A percentile compares a stretch with the other conserved stretches of the same genome.
Evolutionary conservation across 2,329 filamentous ascomycete species (phyloP).

Genomic region (Diaporthe batatas): DNA sequence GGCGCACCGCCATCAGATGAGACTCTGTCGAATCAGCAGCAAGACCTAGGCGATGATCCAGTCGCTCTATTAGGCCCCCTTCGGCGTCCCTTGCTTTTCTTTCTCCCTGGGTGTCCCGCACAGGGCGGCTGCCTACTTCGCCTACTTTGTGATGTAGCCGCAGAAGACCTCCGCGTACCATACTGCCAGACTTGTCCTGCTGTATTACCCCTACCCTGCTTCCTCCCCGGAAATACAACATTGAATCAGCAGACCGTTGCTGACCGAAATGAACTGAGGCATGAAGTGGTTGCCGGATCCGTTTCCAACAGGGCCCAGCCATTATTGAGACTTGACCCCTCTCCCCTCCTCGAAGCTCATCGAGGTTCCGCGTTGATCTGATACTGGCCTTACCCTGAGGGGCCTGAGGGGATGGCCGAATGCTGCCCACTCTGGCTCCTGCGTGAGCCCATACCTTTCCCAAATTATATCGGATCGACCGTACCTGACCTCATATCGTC

Average conservation of each 20-base stretch:
- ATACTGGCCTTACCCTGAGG: neutral
- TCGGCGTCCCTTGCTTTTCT: neutral
- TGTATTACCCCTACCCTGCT: no score
- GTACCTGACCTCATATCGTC: slow-evolving; percentile 3
- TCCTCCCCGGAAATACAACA: neutral
- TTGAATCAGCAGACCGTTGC: neutral
- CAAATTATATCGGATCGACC: neutral
- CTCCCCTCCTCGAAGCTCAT: neutral
- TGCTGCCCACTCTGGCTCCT: neutral
- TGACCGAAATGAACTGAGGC: neutral
- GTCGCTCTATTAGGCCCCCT: no score
- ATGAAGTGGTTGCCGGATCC: neutral
- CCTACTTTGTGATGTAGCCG: neutral
- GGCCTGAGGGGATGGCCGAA: neutral
- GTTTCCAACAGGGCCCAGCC: neutral
- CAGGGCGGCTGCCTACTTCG: neutral
- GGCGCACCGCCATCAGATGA: neutral
- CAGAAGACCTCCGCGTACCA: neutral
- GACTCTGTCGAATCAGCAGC: neutral
- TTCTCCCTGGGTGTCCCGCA: no score
- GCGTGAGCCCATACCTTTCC: neutral
- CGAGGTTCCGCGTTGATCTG: neutral
- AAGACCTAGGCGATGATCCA: no score
- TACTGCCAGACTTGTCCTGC: neutral
- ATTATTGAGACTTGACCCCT: no score